Percentiles rank a stretch among this genome's conserved stretches.
Evolutionary conservation across 208 protist species (phyloP).

Genomic region (Kentomonas sorsogonicus): DNA sequence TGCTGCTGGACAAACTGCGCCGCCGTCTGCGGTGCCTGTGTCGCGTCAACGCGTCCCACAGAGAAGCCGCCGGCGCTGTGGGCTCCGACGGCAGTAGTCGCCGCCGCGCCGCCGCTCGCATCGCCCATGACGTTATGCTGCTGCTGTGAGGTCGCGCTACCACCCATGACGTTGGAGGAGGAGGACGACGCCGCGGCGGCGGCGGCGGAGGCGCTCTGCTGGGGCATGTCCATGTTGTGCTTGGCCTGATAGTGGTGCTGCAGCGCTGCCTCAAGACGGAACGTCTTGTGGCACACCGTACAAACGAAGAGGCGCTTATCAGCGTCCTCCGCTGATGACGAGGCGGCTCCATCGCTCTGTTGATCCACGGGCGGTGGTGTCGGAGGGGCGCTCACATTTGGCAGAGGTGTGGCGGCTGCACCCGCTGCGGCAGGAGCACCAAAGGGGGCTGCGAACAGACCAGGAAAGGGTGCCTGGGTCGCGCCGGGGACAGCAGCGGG

Average conservation of each 20-base stretch:
- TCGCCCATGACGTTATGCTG: too few relatives aligned
- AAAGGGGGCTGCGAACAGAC: conserved; percentile 17
- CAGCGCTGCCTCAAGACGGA: conserved; percentile 82
- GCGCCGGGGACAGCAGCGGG: neutral
- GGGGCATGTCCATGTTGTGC: conserved; percentile 85
- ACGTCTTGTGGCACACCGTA: conserved; percentile 85
- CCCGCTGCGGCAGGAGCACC: conserved; percentile 9
- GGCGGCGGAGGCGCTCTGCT: too few relatives aligned
- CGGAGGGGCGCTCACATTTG: neutral
- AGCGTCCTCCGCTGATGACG: neutral
- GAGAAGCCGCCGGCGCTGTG: neutral
- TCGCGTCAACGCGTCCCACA: too few relatives aligned
- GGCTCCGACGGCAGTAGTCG: neutral
- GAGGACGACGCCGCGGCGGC: conserved; percentile 1
- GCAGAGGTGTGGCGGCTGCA: neutral
- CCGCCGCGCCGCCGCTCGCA: neutral
- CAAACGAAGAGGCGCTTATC: conserved; percentile 66
- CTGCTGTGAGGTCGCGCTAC: neutral
- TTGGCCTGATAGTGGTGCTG: conserved; percentile 88
- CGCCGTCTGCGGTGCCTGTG: conserved; percentile 3
- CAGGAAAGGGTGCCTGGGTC: conserved; percentile 14
- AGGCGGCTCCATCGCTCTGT: neutral
- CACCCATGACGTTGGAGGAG: neutral
- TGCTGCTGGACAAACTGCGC: conserved; percentile 57
- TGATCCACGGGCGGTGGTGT: neutral